Evolutionary conservation across 805 yeast genomes (phyloP).

Genomic region (Priceomyces medius): DNA sequence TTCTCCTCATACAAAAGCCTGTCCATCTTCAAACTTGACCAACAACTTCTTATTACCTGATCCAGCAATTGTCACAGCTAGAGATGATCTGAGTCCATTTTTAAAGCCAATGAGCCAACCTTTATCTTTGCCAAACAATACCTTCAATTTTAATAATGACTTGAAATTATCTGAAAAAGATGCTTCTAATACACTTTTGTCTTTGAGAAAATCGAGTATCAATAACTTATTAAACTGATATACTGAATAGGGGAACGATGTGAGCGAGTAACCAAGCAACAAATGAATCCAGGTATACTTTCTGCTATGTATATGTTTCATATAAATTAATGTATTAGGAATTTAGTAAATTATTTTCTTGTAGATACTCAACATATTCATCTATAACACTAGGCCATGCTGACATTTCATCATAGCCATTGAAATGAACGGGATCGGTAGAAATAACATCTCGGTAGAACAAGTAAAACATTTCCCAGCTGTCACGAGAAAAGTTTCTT

Average conservation of each 20-base stretch:
- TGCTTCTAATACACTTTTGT: constrained; percentile 38
- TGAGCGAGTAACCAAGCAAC: neutral
- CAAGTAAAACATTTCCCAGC: constrained; percentile 80
- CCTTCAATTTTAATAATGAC: constrained; percentile 6
- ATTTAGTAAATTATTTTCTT: constrained; percentile 20
- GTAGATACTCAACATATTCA: constrained; percentile 66
- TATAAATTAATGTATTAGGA: neutral
- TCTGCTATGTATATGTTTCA: neutral
- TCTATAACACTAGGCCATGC: constrained; percentile 95
- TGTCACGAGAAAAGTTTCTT: constrained; percentile 61
- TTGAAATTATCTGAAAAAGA: constrained; percentile 26
- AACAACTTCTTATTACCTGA: constrained; percentile 36
- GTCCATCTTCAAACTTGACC: constrained; percentile 13
- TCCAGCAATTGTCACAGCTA: constrained; percentile 28
- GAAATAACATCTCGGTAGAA: constrained; percentile 53
- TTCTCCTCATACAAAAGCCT: constrained; percentile 19
- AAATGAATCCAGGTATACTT: neutral
- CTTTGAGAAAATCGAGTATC: constrained; percentile 41
- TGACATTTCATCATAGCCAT: constrained; percentile 69
- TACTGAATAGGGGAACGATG: neutral
- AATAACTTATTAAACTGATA: constrained; percentile 38
- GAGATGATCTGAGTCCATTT: neutral
- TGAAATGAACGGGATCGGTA: constrained; percentile 49
- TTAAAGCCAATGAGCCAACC: neutral
- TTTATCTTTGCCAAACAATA: constrained; percentile 3